Evolutionary conservation across 257 asterid genomes (phyloP), one percentile per base, ranked within the genome.

Genomic region (Solanum rostratum): DNA sequence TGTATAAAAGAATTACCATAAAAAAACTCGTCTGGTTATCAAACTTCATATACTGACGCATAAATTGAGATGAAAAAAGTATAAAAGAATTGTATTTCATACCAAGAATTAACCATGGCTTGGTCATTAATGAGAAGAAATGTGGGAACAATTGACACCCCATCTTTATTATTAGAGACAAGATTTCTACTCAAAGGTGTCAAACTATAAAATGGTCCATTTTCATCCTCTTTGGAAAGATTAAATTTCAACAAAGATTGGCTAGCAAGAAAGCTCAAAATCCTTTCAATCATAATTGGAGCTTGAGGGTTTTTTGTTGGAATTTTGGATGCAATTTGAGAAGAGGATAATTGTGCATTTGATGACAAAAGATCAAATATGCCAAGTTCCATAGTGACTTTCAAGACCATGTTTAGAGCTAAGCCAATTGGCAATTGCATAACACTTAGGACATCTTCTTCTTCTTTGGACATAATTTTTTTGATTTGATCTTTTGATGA

Each of bases 371-470:
- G 49, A 7, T 87, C 86, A 3, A 87, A 87, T 10, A 84, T 27
- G 22, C 85, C 78, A 7, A 87, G 89, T 49, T 87, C 87, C 46
- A 87, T 65, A 15, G 85, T 85, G 41, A 87, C 74, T 52, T 68
- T 52, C 46, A 84, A 84, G 19, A 45, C 89, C 82, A 83, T 68
- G 39, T 41, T 24, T 6, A 83, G 82, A 41, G 60, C 63, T 37
- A 52, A 30, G 39, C 55, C 41, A 63, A 78, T 50, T 29, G 81
- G 53, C 15, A 83, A 22, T 11, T 68, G 80, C 79, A 83, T 62
- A 15, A 69, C 69, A 29, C 54, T 69, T 46, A 65, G 37, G 3
- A 82, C 15, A 24, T 62, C 43, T 18, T 82, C 85, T 50, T 82
- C 85, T 82, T 82, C 85, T 16, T 66, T 43, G 2, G 79, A 82